Conservation (phyloP, 1,139 yeast species). For the Kurtzmaniella quercitrusa region DNA sequence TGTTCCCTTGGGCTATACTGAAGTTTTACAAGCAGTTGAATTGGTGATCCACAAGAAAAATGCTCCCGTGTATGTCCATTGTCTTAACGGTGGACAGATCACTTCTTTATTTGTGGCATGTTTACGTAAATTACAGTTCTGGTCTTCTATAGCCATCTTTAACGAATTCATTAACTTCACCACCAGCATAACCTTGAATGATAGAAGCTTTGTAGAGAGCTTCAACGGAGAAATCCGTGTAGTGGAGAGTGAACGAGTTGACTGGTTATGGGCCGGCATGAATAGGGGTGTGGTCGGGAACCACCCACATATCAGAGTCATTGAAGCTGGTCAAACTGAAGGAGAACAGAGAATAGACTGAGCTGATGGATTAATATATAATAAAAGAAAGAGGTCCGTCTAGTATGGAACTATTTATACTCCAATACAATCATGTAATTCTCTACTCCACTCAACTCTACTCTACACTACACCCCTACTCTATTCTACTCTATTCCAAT, state of each 20-base stretch:
- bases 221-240: constrained; percentile 64
- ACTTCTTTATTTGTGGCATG: constrained; percentile 84
- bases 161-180: constrained; percentile 80
- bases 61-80: constrained; percentile 78
- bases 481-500: no score
- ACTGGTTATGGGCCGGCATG: constrained; percentile 77
- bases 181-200: constrained; percentile 77
- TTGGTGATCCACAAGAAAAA: constrained; percentile 54
- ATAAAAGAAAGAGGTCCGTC: no score
- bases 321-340: constrained; percentile 12
- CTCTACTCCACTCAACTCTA: no score
- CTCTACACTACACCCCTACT: no score
- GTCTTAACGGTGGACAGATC: constrained; percentile 86
- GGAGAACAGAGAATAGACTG: no score
- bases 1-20: constrained; percentile 69
- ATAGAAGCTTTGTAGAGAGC: constrained; percentile 76
- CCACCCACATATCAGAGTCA: constrained; percentile 39
- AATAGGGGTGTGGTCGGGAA: constrained; percentile 51
- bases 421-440: no score
- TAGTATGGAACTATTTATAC: no score
- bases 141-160: constrained; percentile 87
- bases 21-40: constrained; percentile 56
- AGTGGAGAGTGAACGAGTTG: constrained; percentile 45
- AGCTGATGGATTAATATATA: no score
- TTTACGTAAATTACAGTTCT: constrained; percentile 72